Evolutionary conservation across 768 basidiomycete genomes (phyloP).

Genomic region (Amanita pallidorosea): DNA sequence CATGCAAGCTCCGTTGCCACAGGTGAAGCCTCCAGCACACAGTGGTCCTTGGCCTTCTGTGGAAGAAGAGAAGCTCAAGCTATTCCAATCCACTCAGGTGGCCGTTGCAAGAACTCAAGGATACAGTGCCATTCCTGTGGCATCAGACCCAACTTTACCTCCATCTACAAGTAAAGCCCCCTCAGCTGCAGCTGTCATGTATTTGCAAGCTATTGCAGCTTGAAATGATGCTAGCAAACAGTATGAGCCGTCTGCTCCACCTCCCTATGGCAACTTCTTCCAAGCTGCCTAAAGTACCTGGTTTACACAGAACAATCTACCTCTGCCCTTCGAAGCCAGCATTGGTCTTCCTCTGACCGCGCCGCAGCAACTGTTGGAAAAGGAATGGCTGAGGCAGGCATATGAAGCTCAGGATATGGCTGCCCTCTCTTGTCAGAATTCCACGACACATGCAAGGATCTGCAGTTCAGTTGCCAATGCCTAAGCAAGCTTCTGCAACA

Average conservation of each 20-base stretch:
- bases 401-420: slow-evolving; percentile 62
- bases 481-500: too few relatives aligned
- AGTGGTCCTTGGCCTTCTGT: slow-evolving; percentile 47
- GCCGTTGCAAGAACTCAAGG: slow-evolving; percentile 54
- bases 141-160: slow-evolving; percentile 10
- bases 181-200: slow-evolving; percentile 14
- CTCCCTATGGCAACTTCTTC: neutral
- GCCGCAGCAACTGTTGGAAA: slow-evolving; percentile 41
- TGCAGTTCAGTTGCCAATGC: neutral
- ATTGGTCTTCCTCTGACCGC: slow-evolving; percentile 25
- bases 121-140: slow-evolving; percentile 10
- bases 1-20: slow-evolving; percentile 9
- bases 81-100: slow-evolving; percentile 60
- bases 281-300: slow-evolving; percentile 19
- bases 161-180: slow-evolving; percentile 14
- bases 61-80: slow-evolving; percentile 64
- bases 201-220: slow-evolving; percentile 22
- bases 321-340: slow-evolving; percentile 44
- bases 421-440: slow-evolving; percentile 21
- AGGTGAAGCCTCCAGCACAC: slow-evolving; percentile 9
- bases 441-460: slow-evolving; percentile 8
- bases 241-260: slow-evolving; percentile 4
- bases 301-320: slow-evolving; percentile 29
- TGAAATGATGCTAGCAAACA: slow-evolving; percentile 15
- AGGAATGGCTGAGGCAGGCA: slow-evolving; percentile 52